Percentiles rank a stretch among this genome's conserved stretches.
Conservation (phyloP, 257 asterid species). For the Rubia yunnanensis region DNA sequence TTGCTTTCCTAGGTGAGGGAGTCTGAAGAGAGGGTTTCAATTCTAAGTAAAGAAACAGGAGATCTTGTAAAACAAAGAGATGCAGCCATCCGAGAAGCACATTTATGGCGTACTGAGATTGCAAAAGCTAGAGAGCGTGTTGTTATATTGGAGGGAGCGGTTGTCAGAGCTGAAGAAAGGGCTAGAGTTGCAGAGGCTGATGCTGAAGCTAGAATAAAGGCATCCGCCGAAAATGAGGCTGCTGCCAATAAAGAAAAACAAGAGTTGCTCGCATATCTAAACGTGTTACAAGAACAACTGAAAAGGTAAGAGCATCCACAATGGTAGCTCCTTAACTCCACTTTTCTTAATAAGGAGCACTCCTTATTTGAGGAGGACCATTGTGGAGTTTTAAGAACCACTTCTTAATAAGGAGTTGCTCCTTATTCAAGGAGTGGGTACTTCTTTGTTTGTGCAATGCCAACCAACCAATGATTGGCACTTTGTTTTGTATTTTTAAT, state of each 20-base stretch:
- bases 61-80: conserved; percentile 67
- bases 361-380: no score
- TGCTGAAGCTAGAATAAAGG: conserved; percentile 74
- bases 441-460: no score
- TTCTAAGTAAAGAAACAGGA: conserved; percentile 63
- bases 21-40: conserved; percentile 46
- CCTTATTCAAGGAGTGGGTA: no score
- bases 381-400: no score
- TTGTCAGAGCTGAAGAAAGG: conserved; percentile 90
- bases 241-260: conserved; percentile 70
- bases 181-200: conserved; percentile 73
- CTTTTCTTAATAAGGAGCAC: no score
- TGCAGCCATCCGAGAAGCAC: conserved; percentile 77
- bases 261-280: conserved; percentile 60
- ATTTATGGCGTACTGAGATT: conserved; percentile 97
- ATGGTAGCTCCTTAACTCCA: no score
- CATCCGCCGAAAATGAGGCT: conserved; percentile 56
- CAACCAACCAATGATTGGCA: no score
- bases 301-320: no score
- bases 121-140: conserved; percentile 90
- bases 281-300: conserved; percentile 66
- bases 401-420: no score
- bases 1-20: conserved; percentile 46
- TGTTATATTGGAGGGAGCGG: conserved; percentile 92
- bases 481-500: no score